These are phyloP conservation scores for Candolleomyces aberdarensis DNA, from an alignment of 768 basidiomycete genomes.

Conservation along the genomic window DNA sequence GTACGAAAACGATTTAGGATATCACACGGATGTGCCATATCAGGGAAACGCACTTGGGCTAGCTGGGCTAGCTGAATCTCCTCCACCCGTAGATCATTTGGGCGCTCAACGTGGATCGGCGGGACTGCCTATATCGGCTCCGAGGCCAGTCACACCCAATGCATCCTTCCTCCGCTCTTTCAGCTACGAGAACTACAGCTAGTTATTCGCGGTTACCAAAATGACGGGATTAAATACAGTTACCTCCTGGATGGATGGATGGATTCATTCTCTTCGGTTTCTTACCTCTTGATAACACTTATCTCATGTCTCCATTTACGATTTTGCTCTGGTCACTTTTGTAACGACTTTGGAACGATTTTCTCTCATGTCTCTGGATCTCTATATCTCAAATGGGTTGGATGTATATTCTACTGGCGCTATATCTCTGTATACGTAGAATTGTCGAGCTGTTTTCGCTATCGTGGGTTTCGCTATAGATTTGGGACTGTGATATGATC, in stretches of 20 bases:
- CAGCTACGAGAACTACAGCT: conserved; percentile 19
- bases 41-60: conserved; percentile 5
- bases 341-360: background rate
- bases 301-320: background rate
- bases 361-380: background rate
- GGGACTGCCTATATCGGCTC: conserved; percentile 24
- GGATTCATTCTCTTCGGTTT: conserved; percentile 4
- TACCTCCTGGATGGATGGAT: background rate
- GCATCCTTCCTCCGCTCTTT: conserved; percentile 28
- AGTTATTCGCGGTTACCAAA: background rate
- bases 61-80: conserved; percentile 23
- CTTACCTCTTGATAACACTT: background rate
- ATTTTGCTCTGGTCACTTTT: background rate
- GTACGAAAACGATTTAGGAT: background rate
- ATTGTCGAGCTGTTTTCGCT: background rate
- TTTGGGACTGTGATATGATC: background rate
- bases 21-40: conserved; percentile 7
- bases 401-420: background rate
- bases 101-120: conserved; percentile 2
- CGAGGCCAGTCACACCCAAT: conserved; percentile 28
- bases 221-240: background rate
- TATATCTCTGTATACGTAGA: background rate
- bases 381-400: background rate
- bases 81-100: conserved; percentile 17
- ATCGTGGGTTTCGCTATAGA: background rate